These are phyloP conservation scores for Xylaria flabelliformis DNA, from an alignment of 495 filamentous ascomycete genomes.

Conservation along the genomic window DNA sequence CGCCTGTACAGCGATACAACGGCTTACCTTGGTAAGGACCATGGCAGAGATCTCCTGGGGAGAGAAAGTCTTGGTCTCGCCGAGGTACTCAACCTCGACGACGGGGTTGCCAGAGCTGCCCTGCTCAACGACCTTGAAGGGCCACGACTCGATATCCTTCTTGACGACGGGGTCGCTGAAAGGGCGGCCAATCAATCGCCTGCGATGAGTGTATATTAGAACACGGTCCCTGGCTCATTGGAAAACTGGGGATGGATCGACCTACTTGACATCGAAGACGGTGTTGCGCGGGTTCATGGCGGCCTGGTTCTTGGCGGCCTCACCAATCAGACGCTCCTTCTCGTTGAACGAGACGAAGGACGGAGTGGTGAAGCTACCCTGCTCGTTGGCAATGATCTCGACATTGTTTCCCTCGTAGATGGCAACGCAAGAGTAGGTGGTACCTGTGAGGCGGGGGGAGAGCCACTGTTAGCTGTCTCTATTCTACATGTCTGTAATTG, in stretches of 20 bases:
- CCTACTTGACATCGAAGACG: conserved; percentile 94
- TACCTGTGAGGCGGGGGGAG: conserved; percentile 63
- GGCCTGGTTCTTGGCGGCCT: conserved; percentile 99
- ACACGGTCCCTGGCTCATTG: not conserved
- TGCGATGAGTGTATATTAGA: conserved; percentile 44
- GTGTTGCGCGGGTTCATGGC: conserved; percentile 98
- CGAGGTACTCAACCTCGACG: conserved; percentile 95
- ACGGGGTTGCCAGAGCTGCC: conserved; percentile 77
- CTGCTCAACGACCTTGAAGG: conserved; percentile 95
- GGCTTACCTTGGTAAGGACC: conserved; percentile 81
- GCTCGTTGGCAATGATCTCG: conserved; percentile 99
- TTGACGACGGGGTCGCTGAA: conserved; percentile 95
- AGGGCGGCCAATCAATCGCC: conserved; percentile 93
- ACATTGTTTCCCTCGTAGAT: conserved; percentile 99
- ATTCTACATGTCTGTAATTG: too few relatives aligned
- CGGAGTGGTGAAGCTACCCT: conserved; percentile 97
- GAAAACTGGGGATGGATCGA: conserved; percentile 23
- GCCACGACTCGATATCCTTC: conserved; percentile 97
- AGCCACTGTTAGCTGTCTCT: not conserved
- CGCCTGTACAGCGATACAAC: not conserved
- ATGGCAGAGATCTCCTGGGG: conserved; percentile 98
- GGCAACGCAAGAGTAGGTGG: conserved; percentile 99
- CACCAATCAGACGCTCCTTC: conserved; percentile 96
- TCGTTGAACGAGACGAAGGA: conserved; percentile 99
- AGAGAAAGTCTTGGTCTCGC: conserved; percentile 92